phyloP scores from a whole-genome alignment of 202 grass and related monocot species.

The Panicum virgatum region DNA sequence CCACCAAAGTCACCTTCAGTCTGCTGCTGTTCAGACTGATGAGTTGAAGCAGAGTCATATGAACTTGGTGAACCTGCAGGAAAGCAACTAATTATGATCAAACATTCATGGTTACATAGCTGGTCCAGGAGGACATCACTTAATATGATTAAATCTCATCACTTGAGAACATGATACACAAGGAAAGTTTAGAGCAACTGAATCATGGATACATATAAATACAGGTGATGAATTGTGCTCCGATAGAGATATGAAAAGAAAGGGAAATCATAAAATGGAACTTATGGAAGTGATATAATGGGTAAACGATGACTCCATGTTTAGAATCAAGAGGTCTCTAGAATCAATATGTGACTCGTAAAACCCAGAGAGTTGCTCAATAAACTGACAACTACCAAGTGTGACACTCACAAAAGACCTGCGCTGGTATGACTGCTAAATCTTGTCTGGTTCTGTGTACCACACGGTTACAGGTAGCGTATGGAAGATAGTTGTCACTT shows the following conservation, averaged over 20 bases:
- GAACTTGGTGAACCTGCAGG: constrained; percentile 45
- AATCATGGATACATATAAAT: not conserved
- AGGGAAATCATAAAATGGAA: not conserved
- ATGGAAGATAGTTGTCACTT: not conserved
- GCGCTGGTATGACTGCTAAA: not conserved
- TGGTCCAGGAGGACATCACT: not conserved
- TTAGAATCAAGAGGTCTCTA: too few species aligned
- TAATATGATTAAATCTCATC: constrained; percentile 7
- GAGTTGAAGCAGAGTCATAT: not conserved
- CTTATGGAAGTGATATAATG: not conserved
- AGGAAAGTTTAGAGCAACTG: not conserved
- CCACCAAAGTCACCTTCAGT: not conserved
- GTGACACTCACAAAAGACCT: not conserved
- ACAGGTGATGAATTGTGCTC: not conserved
- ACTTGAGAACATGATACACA: constrained; percentile 9
- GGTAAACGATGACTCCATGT: not conserved
- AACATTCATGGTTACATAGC: constrained; percentile 6
- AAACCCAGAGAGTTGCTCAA: not conserved
- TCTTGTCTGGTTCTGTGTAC: not conserved
- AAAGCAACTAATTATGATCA: constrained; percentile 12
- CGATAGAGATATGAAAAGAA: not conserved
- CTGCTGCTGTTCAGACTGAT: constrained; percentile 6
- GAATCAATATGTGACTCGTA: not conserved
- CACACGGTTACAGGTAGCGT: not conserved
- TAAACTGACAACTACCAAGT: constrained; percentile 2